Evolutionary conservation across 1,139 yeast genomes (phyloP).

Genomic region (Saccharomyces pastorianus): DNA sequence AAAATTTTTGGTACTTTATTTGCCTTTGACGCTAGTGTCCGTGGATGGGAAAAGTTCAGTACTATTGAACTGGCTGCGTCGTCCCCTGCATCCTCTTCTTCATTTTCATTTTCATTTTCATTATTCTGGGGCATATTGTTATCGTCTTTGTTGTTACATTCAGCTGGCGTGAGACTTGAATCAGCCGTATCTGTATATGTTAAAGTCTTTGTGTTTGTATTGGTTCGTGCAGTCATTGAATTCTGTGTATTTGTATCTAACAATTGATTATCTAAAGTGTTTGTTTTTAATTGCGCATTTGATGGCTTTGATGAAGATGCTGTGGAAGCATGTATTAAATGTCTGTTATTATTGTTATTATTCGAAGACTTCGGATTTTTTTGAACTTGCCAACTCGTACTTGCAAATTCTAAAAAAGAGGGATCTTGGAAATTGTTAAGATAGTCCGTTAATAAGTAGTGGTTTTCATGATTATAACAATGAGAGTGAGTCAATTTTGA

Average conservation of each 20-base stretch:
- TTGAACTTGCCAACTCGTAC: constrained; percentile 2
- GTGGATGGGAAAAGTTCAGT: constrained; percentile 16
- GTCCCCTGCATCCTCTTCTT: constrained; percentile 8
- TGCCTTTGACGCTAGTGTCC: neutral
- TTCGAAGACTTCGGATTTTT: neutral
- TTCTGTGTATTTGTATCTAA: neutral
- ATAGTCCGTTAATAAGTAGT: constrained; percentile 27
- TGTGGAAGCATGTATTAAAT: neutral
- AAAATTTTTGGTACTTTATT: constrained; percentile 1
- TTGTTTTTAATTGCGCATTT: neutral
- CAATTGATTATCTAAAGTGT: neutral
- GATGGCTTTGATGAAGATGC: neutral
- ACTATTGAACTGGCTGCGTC: constrained; percentile 19
- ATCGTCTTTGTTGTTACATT: constrained; percentile 3
- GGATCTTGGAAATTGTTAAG: constrained; percentile 26
- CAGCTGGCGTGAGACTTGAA: neutral
- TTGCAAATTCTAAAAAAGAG: constrained; percentile 18
- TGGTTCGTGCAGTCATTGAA: neutral
- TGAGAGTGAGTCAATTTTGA: constrained; percentile 21
- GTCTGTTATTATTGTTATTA: neutral
- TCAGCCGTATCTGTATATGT: neutral
- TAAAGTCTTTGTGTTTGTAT: neutral
- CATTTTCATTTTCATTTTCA: constrained; percentile 1
- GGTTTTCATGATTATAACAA: constrained; percentile 29
- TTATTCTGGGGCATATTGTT: neutral